Percentiles rank a stretch among this genome's conserved stretches.
Evolutionary conservation across 345 rosid genomes (phyloP).

Genomic region (Hibiscus mutabilis): DNA sequence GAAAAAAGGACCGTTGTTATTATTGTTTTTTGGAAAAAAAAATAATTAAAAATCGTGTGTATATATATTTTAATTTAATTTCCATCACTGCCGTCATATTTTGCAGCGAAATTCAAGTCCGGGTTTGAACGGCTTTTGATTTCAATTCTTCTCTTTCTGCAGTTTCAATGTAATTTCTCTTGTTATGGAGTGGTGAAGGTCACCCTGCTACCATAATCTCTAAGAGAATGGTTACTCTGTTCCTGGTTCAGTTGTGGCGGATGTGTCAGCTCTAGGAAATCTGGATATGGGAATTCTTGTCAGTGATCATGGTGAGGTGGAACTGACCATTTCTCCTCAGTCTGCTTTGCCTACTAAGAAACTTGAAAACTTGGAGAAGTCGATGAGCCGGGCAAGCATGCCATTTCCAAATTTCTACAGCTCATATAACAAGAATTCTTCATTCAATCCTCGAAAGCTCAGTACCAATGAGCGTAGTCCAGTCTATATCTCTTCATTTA

Average conservation of each 20-base stretch:
- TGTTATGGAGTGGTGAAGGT: slow-evolving; percentile 57
- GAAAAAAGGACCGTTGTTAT: no score
- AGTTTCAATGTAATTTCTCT: background rate
- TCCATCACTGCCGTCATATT: slow-evolving; percentile 2
- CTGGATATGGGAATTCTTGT: slow-evolving; percentile 15
- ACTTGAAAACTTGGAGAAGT: slow-evolving; percentile 23
- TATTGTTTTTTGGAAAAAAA: no score
- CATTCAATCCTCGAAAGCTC: slow-evolving; percentile 45
- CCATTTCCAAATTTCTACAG: slow-evolving; percentile 43
- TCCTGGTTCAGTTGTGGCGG: slow-evolving; percentile 20
- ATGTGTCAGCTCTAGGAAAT: slow-evolving; percentile 21
- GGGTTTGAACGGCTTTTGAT: background rate
- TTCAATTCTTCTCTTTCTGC: background rate
- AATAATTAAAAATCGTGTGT: no score
- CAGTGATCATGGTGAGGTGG: slow-evolving; percentile 27
- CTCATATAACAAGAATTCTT: slow-evolving; percentile 33
- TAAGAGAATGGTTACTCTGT: slow-evolving; percentile 26
- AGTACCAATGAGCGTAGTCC: slow-evolving; percentile 52
- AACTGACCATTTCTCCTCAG: slow-evolving; percentile 16
- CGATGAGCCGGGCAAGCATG: slow-evolving; percentile 16
- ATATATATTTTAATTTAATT: background rate
- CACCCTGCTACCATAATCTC: slow-evolving; percentile 26
- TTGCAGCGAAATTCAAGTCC: background rate
- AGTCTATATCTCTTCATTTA: slow-evolving; percentile 47
- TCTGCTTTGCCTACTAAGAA: slow-evolving; percentile 20